phyloP scores from a whole-genome alignment of 192 early-diverging fungal species.

The Rhizoclosmatium globosum region DNA sequence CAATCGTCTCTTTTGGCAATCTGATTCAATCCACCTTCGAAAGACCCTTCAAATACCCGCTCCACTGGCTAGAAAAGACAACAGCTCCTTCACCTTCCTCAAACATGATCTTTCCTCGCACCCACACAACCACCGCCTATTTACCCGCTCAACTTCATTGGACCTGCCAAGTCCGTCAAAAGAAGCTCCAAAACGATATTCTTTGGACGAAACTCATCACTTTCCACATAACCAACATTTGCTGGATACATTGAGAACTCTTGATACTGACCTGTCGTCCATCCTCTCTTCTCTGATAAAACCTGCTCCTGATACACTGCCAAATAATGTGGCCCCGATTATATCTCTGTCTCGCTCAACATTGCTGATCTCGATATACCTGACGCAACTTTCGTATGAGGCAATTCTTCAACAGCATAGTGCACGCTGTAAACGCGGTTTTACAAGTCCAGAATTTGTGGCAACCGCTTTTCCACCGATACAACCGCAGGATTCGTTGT shows the following conservation, averaged over 20 bases:
- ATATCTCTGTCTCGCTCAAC: background rate
- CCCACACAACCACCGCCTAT: conserved; percentile 1
- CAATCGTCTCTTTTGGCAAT: conserved; percentile 28
- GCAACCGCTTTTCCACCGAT: background rate
- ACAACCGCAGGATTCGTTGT: background rate
- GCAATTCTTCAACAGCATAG: background rate
- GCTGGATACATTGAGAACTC: background rate
- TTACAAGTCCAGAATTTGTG: no score
- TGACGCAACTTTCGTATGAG: background rate
- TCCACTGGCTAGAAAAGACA: background rate
- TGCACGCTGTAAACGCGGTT: no score
- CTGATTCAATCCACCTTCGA: conserved; percentile 35
- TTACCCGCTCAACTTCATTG: background rate
- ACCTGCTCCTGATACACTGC: conserved; percentile 12
- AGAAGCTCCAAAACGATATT: background rate
- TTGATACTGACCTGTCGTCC: conserved; percentile 8
- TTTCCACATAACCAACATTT: background rate
- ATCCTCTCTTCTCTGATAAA: background rate
- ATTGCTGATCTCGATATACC: background rate
- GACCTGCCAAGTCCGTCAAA: background rate
- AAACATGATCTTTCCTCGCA: conserved; percentile 1
- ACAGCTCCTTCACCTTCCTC: background rate
- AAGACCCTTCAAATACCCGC: conserved; percentile 22
- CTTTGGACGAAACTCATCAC: background rate
- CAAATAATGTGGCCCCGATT: background rate